Evolutionary conservation across 345 rosid species (phyloP).

Genomic region (Anastatica hierochuntica): DNA sequence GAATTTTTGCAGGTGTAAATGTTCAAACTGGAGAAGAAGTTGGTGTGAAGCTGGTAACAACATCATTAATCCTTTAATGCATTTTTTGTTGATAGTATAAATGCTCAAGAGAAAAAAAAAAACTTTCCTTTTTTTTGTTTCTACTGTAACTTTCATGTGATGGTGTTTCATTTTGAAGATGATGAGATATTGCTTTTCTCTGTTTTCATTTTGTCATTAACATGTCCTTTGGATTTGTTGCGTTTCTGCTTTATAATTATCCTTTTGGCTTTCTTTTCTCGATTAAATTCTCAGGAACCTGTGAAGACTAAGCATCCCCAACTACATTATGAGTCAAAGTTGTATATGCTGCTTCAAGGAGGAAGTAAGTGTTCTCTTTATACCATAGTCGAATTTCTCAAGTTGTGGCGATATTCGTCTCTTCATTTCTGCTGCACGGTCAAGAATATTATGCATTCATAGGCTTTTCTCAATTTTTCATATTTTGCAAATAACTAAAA

Average conservation of each 20-base stretch:
- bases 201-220: too few species aligned
- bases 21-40: constrained; percentile 79
- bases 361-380: constrained; percentile 40
- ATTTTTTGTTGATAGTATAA: not conserved
- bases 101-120: too few species aligned
- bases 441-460: too few species aligned
- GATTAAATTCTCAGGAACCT: constrained; percentile 44
- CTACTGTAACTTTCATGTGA: too few species aligned
- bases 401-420: too few species aligned
- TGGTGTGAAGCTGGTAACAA: constrained; percentile 61
- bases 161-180: too few species aligned
- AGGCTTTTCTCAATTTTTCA: not conserved
- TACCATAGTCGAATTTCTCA: not conserved
- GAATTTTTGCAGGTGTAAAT: constrained; percentile 43
- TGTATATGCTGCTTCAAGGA: constrained; percentile 75
- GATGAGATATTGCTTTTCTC: too few species aligned
- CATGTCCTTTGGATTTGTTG: too few species aligned
- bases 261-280: too few species aligned
- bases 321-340: constrained; percentile 70
- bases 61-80: constrained; percentile 6
- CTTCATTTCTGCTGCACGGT: too few species aligned
- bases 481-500: not conserved
- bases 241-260: not conserved
- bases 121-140: not conserved
- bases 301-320: constrained; percentile 82